Conservation (phyloP, 2,329 filamentous ascomycete species). For the Aspergillus unguis region DNA sequence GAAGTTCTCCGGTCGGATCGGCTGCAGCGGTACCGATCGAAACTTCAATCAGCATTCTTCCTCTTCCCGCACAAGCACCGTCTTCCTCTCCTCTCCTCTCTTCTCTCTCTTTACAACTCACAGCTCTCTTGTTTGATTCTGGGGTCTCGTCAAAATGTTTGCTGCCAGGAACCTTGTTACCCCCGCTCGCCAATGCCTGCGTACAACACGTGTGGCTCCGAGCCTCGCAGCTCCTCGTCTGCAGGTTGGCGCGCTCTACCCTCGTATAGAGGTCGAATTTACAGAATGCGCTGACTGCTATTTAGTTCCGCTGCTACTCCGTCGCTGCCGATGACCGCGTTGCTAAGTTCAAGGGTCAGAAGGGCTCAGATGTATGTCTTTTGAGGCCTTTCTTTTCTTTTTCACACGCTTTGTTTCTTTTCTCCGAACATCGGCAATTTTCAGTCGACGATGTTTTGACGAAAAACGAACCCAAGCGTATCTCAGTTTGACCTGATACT, state of each 20-base stretch:
- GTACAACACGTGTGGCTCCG: constrained; percentile 54
- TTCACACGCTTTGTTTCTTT: constrained; percentile 21
- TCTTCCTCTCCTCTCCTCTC: constrained; percentile 20
- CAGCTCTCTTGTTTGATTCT: constrained; percentile 15
- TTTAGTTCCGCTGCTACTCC: constrained; percentile 60
- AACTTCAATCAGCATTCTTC: constrained; percentile 11
- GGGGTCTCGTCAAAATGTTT: constrained; percentile 64
- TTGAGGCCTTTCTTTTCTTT: constrained; percentile 21
- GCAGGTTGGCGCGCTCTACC: constrained; percentile 51
- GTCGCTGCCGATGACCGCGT: constrained; percentile 62
- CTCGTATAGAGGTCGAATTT: constrained; percentile 12
- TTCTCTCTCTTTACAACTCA: constrained; percentile 10
- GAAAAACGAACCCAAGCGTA: constrained; percentile 5
- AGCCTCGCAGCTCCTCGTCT: constrained; percentile 48
- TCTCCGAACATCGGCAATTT: constrained; percentile 25
- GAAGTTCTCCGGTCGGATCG: constrained; percentile 19
- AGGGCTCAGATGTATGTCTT: constrained; percentile 75
- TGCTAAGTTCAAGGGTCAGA: constrained; percentile 89
- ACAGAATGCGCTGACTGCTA: constrained; percentile 18
- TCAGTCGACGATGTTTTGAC: background rate
- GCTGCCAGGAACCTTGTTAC: constrained; percentile 73
- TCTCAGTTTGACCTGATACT: constrained; percentile 5
- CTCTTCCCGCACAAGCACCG: constrained; percentile 21
- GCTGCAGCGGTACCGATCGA: constrained; percentile 21
- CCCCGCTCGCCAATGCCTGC: constrained; percentile 76